phyloP scores from a whole-genome alignment of 1,139 yeast species.

The Geotrichum histeridarum region DNA sequence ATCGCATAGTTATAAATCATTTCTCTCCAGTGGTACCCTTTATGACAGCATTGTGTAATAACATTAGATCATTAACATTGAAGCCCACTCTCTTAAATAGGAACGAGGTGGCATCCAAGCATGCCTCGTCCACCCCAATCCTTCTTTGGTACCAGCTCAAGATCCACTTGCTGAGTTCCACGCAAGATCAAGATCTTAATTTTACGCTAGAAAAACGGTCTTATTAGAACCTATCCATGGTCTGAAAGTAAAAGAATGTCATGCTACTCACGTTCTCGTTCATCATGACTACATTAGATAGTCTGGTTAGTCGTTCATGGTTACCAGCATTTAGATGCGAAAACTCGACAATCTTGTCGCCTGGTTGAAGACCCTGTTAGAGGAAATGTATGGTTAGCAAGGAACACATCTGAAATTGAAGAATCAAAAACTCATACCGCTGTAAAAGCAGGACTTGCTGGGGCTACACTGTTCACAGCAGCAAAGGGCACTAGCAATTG shows the following conservation, averaged over 20 bases:
- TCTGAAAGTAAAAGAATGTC: neutral
- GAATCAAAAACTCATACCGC: conserved; percentile 27
- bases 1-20: too few species aligned
- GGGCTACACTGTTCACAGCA: conserved; percentile 42
- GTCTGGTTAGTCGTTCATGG: conserved; percentile 43
- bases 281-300: conserved; percentile 37
- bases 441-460: conserved; percentile 32
- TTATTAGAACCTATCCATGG: neutral
- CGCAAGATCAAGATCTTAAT: conserved; percentile 42
- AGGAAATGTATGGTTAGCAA: conserved; percentile 31
- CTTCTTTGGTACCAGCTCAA: conserved; percentile 49
- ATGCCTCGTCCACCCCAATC: conserved; percentile 70
- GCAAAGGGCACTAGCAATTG: conserved; percentile 47
- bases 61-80: too few species aligned
- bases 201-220: conserved; percentile 25
- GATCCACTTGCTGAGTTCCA: conserved; percentile 26
- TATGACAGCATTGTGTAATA: too few species aligned
- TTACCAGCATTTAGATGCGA: conserved; percentile 53
- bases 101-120: conserved; percentile 63
- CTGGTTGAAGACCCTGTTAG: conserved; percentile 34
- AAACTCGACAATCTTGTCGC: conserved; percentile 51
- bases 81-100: conserved; percentile 37
- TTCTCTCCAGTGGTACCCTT: too few species aligned
- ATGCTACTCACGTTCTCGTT: conserved; percentile 16
- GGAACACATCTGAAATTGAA: conserved; percentile 11